Evolutionary conservation across 345 rosid genomes (phyloP), one percentile per base, ranked within the genome.

Genomic region (Laguncularia racemosa): DNA sequence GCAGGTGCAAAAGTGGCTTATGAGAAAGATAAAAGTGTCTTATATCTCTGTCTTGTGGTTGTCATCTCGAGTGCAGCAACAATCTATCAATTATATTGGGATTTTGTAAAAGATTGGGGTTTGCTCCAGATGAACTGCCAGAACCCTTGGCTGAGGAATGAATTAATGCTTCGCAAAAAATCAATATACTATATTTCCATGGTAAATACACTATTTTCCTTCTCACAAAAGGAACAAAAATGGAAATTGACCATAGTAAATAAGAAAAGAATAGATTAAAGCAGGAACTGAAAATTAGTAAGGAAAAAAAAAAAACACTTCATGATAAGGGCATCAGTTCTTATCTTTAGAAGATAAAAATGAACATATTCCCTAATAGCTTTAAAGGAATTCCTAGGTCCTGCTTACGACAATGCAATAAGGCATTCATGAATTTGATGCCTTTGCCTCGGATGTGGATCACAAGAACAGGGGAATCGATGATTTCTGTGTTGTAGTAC

Each of bases 71-170:
- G 90, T 69, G 62, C 76, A 46, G 97, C 99, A 57, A 90, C 99
- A 57, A 53, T 89, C 19, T 90, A 85, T 71, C 97, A 93, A 64
- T 76, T 90, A 78, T 93, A 93, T 67, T 93, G 99, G 99, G 99
- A 93, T 78, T 89, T 82, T 80, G 97, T 85, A 21, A 87, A 67
- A 75, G 99, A 93, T 56, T 93, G 99, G 99, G 99, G 99, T 70
- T 85, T 93, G 79, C 92, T 93, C 18, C 92, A 85, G 69, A 51
- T 76, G 46, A 78, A 87, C 68, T 90, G 96, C 56, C 85, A 73
- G 69, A 90, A 93, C 61, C 99, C 97, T n/a, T 93, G 97, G 99
- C 92, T 93, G 57, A 84, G 97, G 77, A 84, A 93, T 61, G 92
- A 93, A 64, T 73, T 93, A 72, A 80, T 93, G 85, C 92, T 93